Base-by-base conservation (phyloP, 306 rosid species). In the Sechiopsis laciniata region DNA sequence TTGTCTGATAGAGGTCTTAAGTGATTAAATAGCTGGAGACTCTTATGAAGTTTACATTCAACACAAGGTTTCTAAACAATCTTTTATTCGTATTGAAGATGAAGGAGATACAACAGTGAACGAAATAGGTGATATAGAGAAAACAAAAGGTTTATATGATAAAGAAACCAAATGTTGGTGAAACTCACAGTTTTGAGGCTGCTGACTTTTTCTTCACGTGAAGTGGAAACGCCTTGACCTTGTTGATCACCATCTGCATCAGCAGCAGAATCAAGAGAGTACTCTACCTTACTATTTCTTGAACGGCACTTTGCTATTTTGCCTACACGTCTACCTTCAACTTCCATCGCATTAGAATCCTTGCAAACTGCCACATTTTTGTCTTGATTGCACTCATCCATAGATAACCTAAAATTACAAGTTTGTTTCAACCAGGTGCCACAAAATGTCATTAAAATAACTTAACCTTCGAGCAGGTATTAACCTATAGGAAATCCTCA, bases 161-260 rank as follows among this genome's bases (percentile, higher is more conserved):
- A 45, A 63, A 70, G 26, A 35, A 51, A 42, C 24, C 75, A 58
- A 65, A 56, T 58, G 57, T 35, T 35, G 40, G 35, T 14, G 40
- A 63, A 75, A 75, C 96, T 88, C 85, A 94, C 98, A 72, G 98
- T 90, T 85, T 90, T 94, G 72, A 94, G 87, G 86, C 96, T 90
- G 92, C 97, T 90, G 82, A 90, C 96, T 88, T 89, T 88, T 80
- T 94, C 98, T 81, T 94, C 98, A 32, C 98, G 96, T 72, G 89
- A 81, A 10, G 96, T 87, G 52, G 93, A 77, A 81, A 85, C 77
- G 52, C 96, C 95, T 81, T 85, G 98, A 76, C 80, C 94, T 45
- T 85, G 92, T 79, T 85, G 85, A 74, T 88, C 96, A 20, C 89
- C 94, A 75, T 93, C 97, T 16, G 75, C 89, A 77, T 93, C 98